A percentile compares a stretch with the other conserved stretches of the same genome.
phyloP scores from a whole-genome alignment of 495 filamentous ascomycete genomes.

The Cercophora samala region DNA sequence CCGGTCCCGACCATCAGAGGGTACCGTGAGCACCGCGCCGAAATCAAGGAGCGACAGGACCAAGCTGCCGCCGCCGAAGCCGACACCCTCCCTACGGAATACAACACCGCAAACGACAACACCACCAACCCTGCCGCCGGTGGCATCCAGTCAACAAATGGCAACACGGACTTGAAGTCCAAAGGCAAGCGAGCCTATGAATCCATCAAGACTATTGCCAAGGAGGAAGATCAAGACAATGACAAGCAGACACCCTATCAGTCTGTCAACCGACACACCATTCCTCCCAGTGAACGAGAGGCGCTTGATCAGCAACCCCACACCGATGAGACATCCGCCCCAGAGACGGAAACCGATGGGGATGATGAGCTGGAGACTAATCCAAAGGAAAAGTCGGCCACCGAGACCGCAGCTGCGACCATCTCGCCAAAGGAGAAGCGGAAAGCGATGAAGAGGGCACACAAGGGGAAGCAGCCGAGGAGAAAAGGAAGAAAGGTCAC shows the following conservation, averaged over 20 bases:
- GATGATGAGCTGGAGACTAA: constrained; percentile 21
- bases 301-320: background rate
- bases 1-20: constrained; percentile 61
- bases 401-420: constrained; percentile 46
- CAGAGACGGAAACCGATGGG: constrained; percentile 9
- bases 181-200: constrained; percentile 37
- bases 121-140: background rate
- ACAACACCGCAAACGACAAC: background rate
- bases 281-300: constrained; percentile 26
- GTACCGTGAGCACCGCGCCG: constrained; percentile 55
- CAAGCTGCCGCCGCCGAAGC: constrained; percentile 21
- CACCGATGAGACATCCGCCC: background rate
- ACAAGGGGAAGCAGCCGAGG: constrained; percentile 39
- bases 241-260: constrained; percentile 36
- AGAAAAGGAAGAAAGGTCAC: constrained; percentile 62
- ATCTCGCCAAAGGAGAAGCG: constrained; percentile 56
- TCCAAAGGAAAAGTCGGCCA: constrained; percentile 45
- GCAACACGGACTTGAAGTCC: constrained; percentile 28
- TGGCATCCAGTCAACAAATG: background rate
- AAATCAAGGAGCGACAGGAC: constrained; percentile 44
- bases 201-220: constrained; percentile 42
- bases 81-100: constrained; percentile 35
- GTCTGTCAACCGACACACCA: constrained; percentile 34
- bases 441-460: constrained; percentile 53
- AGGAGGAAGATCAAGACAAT: constrained; percentile 33